phyloP scores from a whole-genome alignment of 2,329 filamentous ascomycete species.

The Alternaria burnsii region DNA sequence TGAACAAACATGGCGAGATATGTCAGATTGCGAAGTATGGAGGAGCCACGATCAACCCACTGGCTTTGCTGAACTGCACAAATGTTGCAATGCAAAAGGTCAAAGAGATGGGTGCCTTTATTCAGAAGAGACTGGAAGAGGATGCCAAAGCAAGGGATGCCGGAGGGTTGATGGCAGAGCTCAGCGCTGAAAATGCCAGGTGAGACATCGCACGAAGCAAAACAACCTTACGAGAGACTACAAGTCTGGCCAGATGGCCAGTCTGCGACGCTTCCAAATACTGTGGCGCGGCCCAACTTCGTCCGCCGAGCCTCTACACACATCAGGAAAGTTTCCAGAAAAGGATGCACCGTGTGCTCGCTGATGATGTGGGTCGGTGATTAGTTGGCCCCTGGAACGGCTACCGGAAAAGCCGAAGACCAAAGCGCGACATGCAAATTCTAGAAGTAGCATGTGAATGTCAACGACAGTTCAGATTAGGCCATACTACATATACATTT shows the following conservation, averaged over 20 bases:
- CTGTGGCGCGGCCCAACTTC: slow-evolving; percentile 23
- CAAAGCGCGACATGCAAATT: slow-evolving; percentile 6
- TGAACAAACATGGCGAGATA: slow-evolving; percentile 89
- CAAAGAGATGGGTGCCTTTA: slow-evolving; percentile 77
- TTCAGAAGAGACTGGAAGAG: slow-evolving; percentile 77
- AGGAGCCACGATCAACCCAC: slow-evolving; percentile 81
- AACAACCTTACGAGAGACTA: slow-evolving; percentile 23
- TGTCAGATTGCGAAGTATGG: slow-evolving; percentile 93
- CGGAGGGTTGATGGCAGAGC: slow-evolving; percentile 80
- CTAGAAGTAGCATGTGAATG: not conserved
- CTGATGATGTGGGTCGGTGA: slow-evolving; percentile 11
- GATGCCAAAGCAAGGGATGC: slow-evolving; percentile 81
- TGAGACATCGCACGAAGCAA: slow-evolving; percentile 50
- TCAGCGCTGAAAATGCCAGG: slow-evolving; percentile 85
- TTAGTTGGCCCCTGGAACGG: not conserved
- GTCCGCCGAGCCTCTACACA: slow-evolving; percentile 23
- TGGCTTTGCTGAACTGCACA: slow-evolving; percentile 78
- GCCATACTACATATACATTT: slow-evolving; percentile 11
- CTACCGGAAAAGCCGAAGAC: slow-evolving; percentile 5
- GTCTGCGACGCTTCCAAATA: slow-evolving; percentile 17
- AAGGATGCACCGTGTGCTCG: slow-evolving; percentile 5
- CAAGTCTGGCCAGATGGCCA: slow-evolving; percentile 18
- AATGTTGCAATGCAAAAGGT: slow-evolving; percentile 79
- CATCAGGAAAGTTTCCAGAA: slow-evolving; percentile 7
- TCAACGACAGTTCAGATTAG: not conserved